Percentiles rank a stretch among this genome's conserved stretches.
phyloP scores from a whole-genome alignment of 2,329 filamentous ascomycete species.

The Metarhizium humberi region DNA sequence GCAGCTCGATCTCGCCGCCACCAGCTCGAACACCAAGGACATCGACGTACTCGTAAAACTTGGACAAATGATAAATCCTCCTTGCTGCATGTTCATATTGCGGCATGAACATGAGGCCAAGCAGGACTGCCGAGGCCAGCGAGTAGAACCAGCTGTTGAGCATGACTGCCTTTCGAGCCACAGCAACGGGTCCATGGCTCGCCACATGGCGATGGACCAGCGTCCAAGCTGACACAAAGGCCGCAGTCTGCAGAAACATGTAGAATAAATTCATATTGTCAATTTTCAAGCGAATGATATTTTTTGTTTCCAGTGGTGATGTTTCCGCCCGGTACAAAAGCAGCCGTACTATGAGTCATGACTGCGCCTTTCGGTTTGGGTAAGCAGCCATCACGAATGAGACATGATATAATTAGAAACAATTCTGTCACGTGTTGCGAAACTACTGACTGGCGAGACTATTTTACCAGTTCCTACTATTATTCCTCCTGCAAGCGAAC shows the following conservation, averaged over 20 bases:
- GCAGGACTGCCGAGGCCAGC: background rate
- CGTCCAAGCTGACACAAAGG: too few relatives aligned
- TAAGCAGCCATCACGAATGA: too few relatives aligned
- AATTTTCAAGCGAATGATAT: too few relatives aligned
- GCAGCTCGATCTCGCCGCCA: conserved; percentile 14
- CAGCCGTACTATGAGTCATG: background rate
- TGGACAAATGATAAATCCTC: conserved; percentile 17
- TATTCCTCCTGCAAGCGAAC: conserved; percentile 7
- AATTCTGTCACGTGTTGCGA: background rate
- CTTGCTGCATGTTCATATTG: conserved; percentile 1
- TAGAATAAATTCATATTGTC: background rate
- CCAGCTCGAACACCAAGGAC: conserved; percentile 19
- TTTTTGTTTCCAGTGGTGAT: too few relatives aligned
- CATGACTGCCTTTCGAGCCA: background rate
- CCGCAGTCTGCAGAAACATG: conserved; percentile 3
- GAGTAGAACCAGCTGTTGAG: conserved; percentile 7
- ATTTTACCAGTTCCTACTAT: background rate
- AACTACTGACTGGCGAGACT: background rate
- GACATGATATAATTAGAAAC: background rate
- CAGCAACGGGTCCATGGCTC: too few relatives aligned
- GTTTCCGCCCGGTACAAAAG: too few relatives aligned
- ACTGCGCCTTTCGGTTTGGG: background rate
- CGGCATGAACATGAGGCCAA: conserved; percentile 5
- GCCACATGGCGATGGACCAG: too few relatives aligned
- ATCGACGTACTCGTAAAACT: conserved; percentile 22